Percentiles rank a stretch among this genome's conserved stretches.
Evolutionary conservation across 1,284 basidiomycete species (phyloP).

Genomic region (Ganoderma lingzhi): DNA sequence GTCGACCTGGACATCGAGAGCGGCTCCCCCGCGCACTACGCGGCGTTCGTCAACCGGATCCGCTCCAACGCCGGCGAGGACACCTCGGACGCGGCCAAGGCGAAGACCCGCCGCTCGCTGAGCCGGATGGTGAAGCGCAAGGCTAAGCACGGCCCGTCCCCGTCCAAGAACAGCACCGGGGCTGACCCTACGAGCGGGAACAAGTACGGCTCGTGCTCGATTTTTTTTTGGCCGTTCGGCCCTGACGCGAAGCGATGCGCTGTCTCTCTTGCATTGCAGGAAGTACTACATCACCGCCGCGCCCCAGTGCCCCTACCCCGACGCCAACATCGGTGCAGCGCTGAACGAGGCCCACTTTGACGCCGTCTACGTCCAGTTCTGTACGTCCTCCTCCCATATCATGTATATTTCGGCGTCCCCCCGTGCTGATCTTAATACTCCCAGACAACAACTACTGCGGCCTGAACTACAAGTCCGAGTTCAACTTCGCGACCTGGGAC

Average conservation of each 20-base stretch:
- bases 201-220: constrained; percentile 19
- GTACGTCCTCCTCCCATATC: constrained; percentile 38
- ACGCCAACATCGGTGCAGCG: constrained; percentile 59
- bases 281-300: constrained; percentile 64
- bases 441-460: constrained; percentile 67
- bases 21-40: constrained; percentile 57
- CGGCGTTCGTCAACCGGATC: constrained; percentile 62
- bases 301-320: constrained; percentile 70
- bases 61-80: constrained; percentile 47
- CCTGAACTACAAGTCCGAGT: constrained; percentile 42
- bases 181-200: constrained; percentile 22
- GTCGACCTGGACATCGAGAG: constrained; percentile 74
- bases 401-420: background rate
- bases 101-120: constrained; percentile 12
- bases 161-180: constrained; percentile 16
- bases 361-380: constrained; percentile 68
- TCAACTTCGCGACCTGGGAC: constrained; percentile 62
- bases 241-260: background rate
- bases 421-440: background rate
- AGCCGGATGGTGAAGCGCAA: constrained; percentile 10
- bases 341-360: constrained; percentile 63
- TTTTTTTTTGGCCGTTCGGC: background rate
- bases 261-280: background rate
- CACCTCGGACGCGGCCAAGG: constrained; percentile 52
- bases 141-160: background rate